These are phyloP conservation scores for Acmispon strigosus DNA, from an alignment of 306 rosid genomes.

Conservation along the genomic window DNA sequence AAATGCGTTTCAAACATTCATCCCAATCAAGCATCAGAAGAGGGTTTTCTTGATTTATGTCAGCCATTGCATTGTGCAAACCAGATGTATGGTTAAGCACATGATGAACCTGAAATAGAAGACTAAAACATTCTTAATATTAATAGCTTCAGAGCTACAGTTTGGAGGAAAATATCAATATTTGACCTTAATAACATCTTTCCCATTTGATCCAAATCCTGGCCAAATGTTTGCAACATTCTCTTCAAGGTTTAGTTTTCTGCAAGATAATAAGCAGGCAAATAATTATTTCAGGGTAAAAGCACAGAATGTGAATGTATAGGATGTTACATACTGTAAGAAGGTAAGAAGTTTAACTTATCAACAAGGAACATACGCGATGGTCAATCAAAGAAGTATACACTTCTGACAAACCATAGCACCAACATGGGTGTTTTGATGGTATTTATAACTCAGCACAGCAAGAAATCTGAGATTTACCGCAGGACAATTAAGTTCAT, in stretches of 20 bases:
- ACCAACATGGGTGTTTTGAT: not conserved
- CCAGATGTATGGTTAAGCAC: constrained; percentile 98
- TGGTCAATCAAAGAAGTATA: not conserved
- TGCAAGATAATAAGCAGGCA: constrained; percentile 26
- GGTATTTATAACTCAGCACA: not conserved
- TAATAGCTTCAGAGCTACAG: not conserved
- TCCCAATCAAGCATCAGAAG: constrained; percentile 75
- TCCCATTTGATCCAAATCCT: constrained; percentile 70
- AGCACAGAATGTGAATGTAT: not conserved
- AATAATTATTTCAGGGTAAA: constrained; percentile 9
- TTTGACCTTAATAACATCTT: constrained; percentile 71
- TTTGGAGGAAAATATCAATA: constrained; percentile 10
- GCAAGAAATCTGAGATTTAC: not conserved
- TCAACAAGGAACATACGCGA: not conserved
- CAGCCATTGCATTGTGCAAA: constrained; percentile 82
- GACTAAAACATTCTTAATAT: not conserved
- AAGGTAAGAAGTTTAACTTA: not conserved
- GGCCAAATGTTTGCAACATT: constrained; percentile 86
- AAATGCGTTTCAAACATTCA: constrained; percentile 61
- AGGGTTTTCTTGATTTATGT: constrained; percentile 52
- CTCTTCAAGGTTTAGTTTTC: constrained; percentile 80
- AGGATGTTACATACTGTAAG: not conserved
- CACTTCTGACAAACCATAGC: not conserved
- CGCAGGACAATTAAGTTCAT: not conserved
- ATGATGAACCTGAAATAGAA: constrained; percentile 70